Evolutionary conservation across 768 basidiomycete genomes (phyloP).

Genomic region (Russula lepida): DNA sequence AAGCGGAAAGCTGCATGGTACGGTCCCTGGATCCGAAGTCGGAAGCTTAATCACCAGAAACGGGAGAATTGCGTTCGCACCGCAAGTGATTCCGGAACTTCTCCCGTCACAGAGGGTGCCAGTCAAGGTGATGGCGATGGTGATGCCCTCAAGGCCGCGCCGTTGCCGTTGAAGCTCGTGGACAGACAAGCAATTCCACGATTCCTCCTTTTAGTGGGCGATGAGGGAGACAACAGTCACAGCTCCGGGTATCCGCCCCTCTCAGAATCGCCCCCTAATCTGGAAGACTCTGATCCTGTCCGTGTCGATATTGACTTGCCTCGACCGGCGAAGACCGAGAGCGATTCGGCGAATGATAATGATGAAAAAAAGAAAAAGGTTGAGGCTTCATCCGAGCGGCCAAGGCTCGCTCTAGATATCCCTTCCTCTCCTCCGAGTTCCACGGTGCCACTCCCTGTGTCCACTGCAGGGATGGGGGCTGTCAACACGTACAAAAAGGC

Average conservation of each 20-base stretch:
- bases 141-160: slow-evolving; percentile 28
- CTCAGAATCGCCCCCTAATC: slow-evolving; percentile 19
- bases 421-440: slow-evolving; percentile 31
- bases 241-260: slow-evolving; percentile 7
- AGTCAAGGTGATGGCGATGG: slow-evolving; percentile 22
- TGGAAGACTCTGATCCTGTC: slow-evolving; percentile 32
- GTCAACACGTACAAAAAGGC: slow-evolving; percentile 31
- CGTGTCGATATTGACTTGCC: slow-evolving; percentile 32
- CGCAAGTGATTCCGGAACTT: background rate
- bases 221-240: slow-evolving; percentile 20
- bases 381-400: slow-evolving; percentile 25
- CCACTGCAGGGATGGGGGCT: slow-evolving; percentile 21
- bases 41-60: slow-evolving; percentile 53
- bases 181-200: slow-evolving; percentile 30
- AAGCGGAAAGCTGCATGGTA: slow-evolving; percentile 73
- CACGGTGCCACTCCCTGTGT: slow-evolving; percentile 31
- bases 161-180: slow-evolving; percentile 44
- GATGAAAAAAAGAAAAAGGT: slow-evolving; percentile 36
- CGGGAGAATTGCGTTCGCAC: slow-evolving; percentile 27
- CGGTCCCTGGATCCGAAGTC: slow-evolving; percentile 69
- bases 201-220: slow-evolving; percentile 20
- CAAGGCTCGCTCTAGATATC: slow-evolving; percentile 31
- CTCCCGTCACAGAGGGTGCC: slow-evolving; percentile 19
- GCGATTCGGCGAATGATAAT: slow-evolving; percentile 33
- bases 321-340: slow-evolving; percentile 22